Percentiles rank a stretch among this genome's conserved stretches.
These are phyloP conservation scores for Suillus tomentosus DNA, from an alignment of 768 basidiomycete genomes.

Conservation along the genomic window DNA sequence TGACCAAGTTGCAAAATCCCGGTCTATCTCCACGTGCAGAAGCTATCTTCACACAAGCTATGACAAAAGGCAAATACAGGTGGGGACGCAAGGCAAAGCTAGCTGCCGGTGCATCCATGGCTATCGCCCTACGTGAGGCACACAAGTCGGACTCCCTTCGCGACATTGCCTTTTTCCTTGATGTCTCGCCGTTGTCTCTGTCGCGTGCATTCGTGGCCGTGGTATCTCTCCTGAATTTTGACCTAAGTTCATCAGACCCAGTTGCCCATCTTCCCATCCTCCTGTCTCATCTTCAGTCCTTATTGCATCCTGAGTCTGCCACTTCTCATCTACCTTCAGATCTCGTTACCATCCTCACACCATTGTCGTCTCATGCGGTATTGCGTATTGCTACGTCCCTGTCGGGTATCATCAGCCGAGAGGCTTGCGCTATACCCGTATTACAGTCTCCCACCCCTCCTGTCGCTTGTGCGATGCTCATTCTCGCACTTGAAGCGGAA, in stretches of 20 bases:
- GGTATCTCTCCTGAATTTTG: constrained; percentile 51
- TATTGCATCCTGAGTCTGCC: constrained; percentile 33
- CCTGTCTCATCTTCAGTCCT: constrained; percentile 50
- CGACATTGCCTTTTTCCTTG: constrained; percentile 69
- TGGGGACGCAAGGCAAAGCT: constrained; percentile 79
- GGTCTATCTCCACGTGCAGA: constrained; percentile 67
- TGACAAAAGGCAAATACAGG: constrained; percentile 55
- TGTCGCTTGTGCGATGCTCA: constrained; percentile 67
- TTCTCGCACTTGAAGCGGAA: constrained; percentile 74
- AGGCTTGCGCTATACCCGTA: constrained; percentile 42
- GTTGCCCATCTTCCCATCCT: constrained; percentile 59
- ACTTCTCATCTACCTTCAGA: constrained; percentile 34
- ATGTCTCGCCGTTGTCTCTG: constrained; percentile 51
- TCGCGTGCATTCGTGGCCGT: constrained; percentile 58
- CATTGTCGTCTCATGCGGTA: constrained; percentile 42
- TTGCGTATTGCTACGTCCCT: constrained; percentile 45
- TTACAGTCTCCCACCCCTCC: constrained; percentile 43
- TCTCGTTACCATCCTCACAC: constrained; percentile 39
- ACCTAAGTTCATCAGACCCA: constrained; percentile 58
- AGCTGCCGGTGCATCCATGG: constrained; percentile 67
- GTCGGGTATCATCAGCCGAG: constrained; percentile 46
- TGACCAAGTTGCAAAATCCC: constrained; percentile 57
- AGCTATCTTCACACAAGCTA: constrained; percentile 69
- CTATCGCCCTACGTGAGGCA: constrained; percentile 71
- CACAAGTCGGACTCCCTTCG: constrained; percentile 66